Percentiles rank a stretch among this genome's conserved stretches.
Conservation (phyloP, 805 yeast species). For the Zygosaccharomyces bisporus region DNA sequence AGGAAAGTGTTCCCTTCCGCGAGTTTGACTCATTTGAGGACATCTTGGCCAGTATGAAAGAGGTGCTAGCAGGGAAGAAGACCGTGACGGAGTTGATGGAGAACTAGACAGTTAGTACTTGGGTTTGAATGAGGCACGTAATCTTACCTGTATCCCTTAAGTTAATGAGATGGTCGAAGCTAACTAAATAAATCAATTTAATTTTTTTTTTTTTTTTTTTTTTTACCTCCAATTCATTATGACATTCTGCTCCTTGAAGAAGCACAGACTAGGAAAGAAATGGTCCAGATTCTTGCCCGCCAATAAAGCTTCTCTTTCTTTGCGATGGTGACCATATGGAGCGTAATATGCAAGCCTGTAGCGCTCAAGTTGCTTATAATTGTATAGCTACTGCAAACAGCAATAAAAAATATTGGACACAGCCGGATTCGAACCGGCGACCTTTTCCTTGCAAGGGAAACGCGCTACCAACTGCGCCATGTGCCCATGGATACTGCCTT, state of each 20-base stretch:
- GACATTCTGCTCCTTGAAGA: too few species aligned
- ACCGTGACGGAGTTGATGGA: slow-evolving; percentile 34
- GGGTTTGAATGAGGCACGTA: too few species aligned
- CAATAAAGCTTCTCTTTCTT: too few species aligned
- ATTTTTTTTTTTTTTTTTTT: not conserved
- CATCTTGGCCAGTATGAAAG: slow-evolving; percentile 59
- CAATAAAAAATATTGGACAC: slow-evolving; percentile 46
- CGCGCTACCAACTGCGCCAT: slow-evolving; percentile 83
- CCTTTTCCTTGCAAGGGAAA: slow-evolving; percentile 73
- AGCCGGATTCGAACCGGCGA: slow-evolving; percentile 74
- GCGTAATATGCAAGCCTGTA: too few species aligned
- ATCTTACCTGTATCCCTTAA: not conserved
- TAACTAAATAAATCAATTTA: not conserved
- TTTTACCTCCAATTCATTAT: too few species aligned
- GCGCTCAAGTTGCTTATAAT: too few species aligned
- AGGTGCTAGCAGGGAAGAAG: slow-evolving; percentile 42
- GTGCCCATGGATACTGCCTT: too few species aligned
- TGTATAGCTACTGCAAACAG: too few species aligned
- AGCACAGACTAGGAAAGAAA: too few species aligned
- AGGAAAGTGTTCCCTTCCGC: slow-evolving; percentile 76
- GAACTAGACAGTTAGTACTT: slow-evolving; percentile 18
- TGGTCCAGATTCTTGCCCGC: too few species aligned
- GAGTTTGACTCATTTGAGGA: slow-evolving; percentile 76
- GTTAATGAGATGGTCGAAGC: not conserved
- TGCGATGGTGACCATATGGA: too few species aligned